These are phyloP conservation scores for Eutrema japonicum DNA, from an alignment of 345 rosid genomes.

Conservation along the genomic window DNA sequence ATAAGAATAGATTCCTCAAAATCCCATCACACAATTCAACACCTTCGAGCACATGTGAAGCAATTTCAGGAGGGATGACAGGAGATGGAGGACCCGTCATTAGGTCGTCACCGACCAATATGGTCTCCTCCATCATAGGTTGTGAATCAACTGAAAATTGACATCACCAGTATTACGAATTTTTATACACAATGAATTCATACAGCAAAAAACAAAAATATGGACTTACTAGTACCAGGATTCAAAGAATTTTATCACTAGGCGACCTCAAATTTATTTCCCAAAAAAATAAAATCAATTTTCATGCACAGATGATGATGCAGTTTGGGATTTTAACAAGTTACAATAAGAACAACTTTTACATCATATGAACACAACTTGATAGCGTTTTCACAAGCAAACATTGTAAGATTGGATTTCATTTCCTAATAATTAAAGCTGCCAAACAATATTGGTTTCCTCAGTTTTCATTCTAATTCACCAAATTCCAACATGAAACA, in stretches of 20 bases:
- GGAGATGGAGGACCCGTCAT: constrained; percentile 97
- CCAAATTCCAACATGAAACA: background rate
- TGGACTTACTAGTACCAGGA: too few relatives aligned
- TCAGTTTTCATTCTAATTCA: background rate
- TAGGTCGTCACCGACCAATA: constrained; percentile 89
- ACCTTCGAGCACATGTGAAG: constrained; percentile 86
- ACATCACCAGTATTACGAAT: constrained; percentile 1
- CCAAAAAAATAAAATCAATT: background rate
- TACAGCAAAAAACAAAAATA: background rate
- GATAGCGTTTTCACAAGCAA: background rate
- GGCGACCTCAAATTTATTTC: constrained; percentile 14
- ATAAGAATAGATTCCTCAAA: constrained; percentile 80
- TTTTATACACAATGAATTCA: background rate
- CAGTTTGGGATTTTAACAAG: background rate
- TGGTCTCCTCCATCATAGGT: constrained; percentile 94
- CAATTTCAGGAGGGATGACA: constrained; percentile 85
- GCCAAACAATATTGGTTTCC: background rate
- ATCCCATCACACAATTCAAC: constrained; percentile 84
- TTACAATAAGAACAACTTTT: background rate
- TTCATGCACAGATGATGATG: background rate
- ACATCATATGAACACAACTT: constrained; percentile 3
- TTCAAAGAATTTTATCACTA: too few relatives aligned
- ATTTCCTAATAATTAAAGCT: constrained; percentile 5
- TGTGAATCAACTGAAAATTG: constrained; percentile 77
- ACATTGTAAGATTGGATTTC: background rate